Evolutionary conservation across 1,284 basidiomycete species (phyloP), one percentile per base, ranked within the genome.

Genomic region (Ceratobasidium sp.): DNA sequence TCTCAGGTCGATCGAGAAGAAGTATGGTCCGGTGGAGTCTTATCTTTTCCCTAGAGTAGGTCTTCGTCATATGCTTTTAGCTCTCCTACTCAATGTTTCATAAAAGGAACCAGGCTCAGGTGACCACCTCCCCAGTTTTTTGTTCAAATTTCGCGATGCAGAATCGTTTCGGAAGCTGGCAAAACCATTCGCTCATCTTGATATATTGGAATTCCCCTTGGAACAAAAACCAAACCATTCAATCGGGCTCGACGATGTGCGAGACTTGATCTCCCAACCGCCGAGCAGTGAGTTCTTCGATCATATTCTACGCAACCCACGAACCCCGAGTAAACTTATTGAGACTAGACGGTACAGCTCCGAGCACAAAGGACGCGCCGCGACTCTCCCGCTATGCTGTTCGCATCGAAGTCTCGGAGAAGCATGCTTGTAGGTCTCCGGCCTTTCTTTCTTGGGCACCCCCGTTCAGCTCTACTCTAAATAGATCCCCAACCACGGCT

Each of bases 21-120:
- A 72, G 60, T 72, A 60, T 22, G 69, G 69, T 4, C 31, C 54
- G 17, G 60, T 72, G 50, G 53, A 59, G 36, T 72, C 69, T 5
- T 72, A 50, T 31, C 24, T 72, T 7, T 72, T 72, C 50, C 69
- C 69, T 50, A 56, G 69, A 41, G 69, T 72, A 27, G 60, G 69
- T 50, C 7, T 47, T 33, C n/a, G 27, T n/a, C 44, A 29, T 14
- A 15, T 19, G 15, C 17, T 11, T 7, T 15, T n/a, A 47, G 29
- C 51, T 44, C 15, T 44, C 50, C 17, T 22, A 66, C 29, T 57
- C 27, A 31, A 56, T 44, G 29, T 9, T 9, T 47, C 56, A 24
- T 22, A 8, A 29, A 19, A 72, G 69, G 69, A 72, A 50, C 56
- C 54, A n/a, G 69, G 69, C 15, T 59, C 69, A 19, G 56, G 56